These are phyloP conservation scores for Candida maris DNA, from an alignment of 805 yeast species.

Conservation along the genomic window DNA sequence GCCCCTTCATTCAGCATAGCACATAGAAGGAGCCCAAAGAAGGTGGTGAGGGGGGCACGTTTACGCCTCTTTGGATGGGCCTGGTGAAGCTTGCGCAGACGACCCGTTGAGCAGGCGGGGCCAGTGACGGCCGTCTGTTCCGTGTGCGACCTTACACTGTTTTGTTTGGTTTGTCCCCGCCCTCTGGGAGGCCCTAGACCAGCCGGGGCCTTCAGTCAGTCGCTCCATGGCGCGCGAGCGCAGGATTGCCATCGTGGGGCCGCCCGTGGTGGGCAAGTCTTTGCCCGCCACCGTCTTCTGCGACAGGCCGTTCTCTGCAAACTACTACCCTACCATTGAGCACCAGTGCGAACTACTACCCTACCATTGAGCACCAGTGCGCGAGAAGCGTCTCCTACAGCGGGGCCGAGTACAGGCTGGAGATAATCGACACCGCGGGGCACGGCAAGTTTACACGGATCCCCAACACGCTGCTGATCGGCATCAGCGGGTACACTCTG, in stretches of 20 bases:
- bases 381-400: constrained; percentile 64
- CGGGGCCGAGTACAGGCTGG: constrained; percentile 74
- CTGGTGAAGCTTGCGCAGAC: too few relatives aligned
- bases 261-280: constrained; percentile 85
- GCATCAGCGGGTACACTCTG: constrained; percentile 78
- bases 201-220: too few relatives aligned
- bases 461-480: constrained; percentile 73
- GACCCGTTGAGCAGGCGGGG: too few relatives aligned
- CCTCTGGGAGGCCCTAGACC: too few relatives aligned
- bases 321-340: constrained; percentile 80
- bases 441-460: constrained; percentile 85
- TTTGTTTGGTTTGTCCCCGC: too few relatives aligned
- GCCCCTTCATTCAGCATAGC: too few relatives aligned
- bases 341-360: constrained; percentile 87
- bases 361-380: constrained; percentile 86
- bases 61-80: too few relatives aligned
- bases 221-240: constrained; percentile 44
- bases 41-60: too few relatives aligned
- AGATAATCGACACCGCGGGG: constrained; percentile 89
- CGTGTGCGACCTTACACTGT: too few relatives aligned
- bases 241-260: constrained; percentile 82
- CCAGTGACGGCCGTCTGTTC: too few relatives aligned
- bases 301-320: constrained; percentile 79
- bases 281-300: constrained; percentile 80
- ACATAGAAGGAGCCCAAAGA: too few relatives aligned